These are phyloP conservation scores for Thelonectria blattea DNA, from an alignment of 2,329 filamentous ascomycete species.

Conservation along the genomic window DNA sequence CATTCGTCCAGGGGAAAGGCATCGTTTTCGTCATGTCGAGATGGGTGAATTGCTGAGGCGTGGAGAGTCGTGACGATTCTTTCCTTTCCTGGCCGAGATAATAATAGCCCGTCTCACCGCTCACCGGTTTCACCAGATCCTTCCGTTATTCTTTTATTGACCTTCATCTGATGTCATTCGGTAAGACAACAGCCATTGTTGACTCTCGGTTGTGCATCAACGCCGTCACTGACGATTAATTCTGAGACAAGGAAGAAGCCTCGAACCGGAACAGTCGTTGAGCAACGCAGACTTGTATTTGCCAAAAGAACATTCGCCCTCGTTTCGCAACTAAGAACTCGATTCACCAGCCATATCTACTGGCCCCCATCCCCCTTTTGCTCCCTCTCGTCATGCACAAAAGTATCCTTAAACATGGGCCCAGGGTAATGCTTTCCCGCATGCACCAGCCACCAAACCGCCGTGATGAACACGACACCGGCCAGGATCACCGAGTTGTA, in stretches of 20 bases:
- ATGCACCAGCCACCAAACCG: constrained; percentile 30
- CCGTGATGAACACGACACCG: constrained; percentile 27
- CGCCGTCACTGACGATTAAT: not conserved
- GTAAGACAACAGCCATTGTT: not conserved
- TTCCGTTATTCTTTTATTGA: not conserved
- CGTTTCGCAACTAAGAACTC: too few species aligned
- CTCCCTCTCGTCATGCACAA: constrained; percentile 3
- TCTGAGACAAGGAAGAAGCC: not conserved
- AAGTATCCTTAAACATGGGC: constrained; percentile 21
- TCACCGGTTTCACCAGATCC: too few species aligned
- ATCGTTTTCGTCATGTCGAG: not conserved
- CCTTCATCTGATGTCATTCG: not conserved
- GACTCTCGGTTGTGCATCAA: not conserved
- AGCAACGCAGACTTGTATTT: too few species aligned
- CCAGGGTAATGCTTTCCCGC: constrained; percentile 31
- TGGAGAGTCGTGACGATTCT: not conserved
- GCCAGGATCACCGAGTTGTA: constrained; percentile 35
- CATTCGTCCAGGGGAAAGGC: not conserved
- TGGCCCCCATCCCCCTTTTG: not conserved
- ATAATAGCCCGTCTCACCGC: not conserved
- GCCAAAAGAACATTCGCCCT: too few species aligned
- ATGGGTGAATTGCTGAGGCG: not conserved
- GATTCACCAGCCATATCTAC: too few species aligned
- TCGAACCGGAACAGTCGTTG: too few species aligned
- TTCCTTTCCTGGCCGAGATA: not conserved